Evolutionary conservation across 305 asterid species (phyloP).

Genomic region (Fraxinus xanthoxyloides): DNA sequence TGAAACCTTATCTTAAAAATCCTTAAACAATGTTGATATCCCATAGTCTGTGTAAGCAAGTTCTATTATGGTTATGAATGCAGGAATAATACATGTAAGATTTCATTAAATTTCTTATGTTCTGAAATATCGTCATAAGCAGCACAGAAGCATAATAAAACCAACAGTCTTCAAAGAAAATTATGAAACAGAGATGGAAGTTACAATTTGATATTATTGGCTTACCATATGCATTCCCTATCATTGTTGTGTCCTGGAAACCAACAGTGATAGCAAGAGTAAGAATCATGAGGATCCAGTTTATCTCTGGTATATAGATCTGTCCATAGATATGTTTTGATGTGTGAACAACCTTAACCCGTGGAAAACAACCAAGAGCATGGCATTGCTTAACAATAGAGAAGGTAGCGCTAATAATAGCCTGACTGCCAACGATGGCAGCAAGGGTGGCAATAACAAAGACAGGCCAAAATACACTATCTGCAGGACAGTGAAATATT

Average conservation of each 20-base stretch:
- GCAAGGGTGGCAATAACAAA: constrained; percentile 51
- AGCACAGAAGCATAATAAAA: background rate
- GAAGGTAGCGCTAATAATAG: constrained; percentile 53
- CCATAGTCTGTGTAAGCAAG: background rate
- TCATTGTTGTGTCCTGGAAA: constrained; percentile 50
- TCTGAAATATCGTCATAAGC: background rate
- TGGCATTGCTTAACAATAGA: constrained; percentile 49
- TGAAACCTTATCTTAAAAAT: background rate
- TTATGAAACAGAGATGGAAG: background rate
- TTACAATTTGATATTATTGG: constrained; percentile 9
- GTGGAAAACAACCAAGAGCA: constrained; percentile 54
- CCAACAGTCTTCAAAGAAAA: background rate
- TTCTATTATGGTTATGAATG: background rate
- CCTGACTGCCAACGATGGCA: constrained; percentile 53
- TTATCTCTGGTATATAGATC: constrained; percentile 79
- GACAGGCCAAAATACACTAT: constrained; percentile 43
- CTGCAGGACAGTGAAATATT: constrained; percentile 19
- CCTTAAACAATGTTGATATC: background rate
- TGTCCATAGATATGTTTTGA: constrained; percentile 63
- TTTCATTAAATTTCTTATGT: background rate
- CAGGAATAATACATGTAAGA: background rate
- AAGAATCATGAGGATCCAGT: constrained; percentile 83
- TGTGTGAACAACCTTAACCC: constrained; percentile 41
- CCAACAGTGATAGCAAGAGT: constrained; percentile 76
- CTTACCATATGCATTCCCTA: constrained; percentile 94